Evolutionary conservation across 2,329 filamentous ascomycete genomes (phyloP).

Genomic region (Alternaria tenuissima): DNA sequence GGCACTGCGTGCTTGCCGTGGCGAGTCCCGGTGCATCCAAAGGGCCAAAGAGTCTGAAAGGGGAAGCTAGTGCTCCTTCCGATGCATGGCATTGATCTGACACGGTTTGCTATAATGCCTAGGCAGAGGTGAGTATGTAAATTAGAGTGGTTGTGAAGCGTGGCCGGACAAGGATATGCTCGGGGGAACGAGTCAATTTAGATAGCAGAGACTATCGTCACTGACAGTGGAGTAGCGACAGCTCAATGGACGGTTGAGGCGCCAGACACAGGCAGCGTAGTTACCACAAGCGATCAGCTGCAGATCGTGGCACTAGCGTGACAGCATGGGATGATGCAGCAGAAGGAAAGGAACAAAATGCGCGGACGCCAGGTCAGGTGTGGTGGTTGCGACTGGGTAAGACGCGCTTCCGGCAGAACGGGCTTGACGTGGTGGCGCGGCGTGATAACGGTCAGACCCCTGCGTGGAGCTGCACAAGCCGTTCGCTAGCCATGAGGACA

Average conservation of each 20-base stretch:
- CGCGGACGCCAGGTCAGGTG: neutral
- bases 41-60: neutral
- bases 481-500: neutral
- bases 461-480: conserved; percentile 4
- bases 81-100: neutral
- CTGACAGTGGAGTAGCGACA: neutral
- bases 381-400: conserved; percentile 1
- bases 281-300: conserved; percentile 1
- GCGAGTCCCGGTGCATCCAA: neutral
- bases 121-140: neutral
- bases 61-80: neutral
- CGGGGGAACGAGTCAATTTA: too few species aligned
- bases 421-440: conserved; percentile 9
- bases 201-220: too few species aligned
- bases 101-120: conserved; percentile 1
- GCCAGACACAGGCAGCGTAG: neutral
- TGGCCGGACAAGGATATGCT: too few species aligned
- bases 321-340: neutral
- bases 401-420: conserved; percentile 2
- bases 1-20: neutral
- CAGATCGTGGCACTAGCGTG: conserved; percentile 3
- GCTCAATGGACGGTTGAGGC: neutral
- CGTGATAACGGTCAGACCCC: conserved; percentile 1
- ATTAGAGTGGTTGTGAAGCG: neutral
- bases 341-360: neutral